phyloP scores from a whole-genome alignment of 139 green algal genomes.

The Chlorella sp. region DNA sequence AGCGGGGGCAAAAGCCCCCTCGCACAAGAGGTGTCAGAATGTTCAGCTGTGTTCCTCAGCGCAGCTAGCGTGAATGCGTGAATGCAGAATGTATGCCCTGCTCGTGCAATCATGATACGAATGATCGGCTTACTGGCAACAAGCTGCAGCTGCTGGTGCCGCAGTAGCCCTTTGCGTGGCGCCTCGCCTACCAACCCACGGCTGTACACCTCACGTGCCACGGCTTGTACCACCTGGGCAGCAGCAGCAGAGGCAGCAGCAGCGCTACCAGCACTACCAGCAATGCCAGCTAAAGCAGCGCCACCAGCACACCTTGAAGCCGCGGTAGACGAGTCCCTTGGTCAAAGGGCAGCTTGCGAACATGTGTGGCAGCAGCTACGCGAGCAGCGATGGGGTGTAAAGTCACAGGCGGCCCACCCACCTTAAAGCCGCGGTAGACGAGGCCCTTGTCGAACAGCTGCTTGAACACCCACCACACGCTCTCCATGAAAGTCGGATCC shows the following conservation, averaged over 20 bases:
- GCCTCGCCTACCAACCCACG: too few relatives aligned
- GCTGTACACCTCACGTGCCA: too few relatives aligned
- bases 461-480: conserved; percentile 98
- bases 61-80: background rate
- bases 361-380: too few relatives aligned
- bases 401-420: too few relatives aligned
- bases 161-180: too few relatives aligned
- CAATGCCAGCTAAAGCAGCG: background rate
- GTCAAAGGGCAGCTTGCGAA: conserved; percentile 87
- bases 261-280: background rate
- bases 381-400: too few relatives aligned
- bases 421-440: conserved; percentile 99
- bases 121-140: background rate
- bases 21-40: conserved; percentile 55
- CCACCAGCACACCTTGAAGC: conserved; percentile 89
- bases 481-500: conserved; percentile 97
- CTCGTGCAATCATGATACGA: background rate
- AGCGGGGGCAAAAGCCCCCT: conserved; percentile 23
- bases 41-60: conserved; percentile 37
- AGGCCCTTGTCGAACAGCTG: conserved; percentile 94
- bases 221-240: background rate
- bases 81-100: background rate
- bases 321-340: conserved; percentile 97
- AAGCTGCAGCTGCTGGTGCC: too few relatives aligned
- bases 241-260: background rate